Base-by-base conservation (phyloP, 768 basidiomycete genomes). In the Pisolithus albus region DNA sequence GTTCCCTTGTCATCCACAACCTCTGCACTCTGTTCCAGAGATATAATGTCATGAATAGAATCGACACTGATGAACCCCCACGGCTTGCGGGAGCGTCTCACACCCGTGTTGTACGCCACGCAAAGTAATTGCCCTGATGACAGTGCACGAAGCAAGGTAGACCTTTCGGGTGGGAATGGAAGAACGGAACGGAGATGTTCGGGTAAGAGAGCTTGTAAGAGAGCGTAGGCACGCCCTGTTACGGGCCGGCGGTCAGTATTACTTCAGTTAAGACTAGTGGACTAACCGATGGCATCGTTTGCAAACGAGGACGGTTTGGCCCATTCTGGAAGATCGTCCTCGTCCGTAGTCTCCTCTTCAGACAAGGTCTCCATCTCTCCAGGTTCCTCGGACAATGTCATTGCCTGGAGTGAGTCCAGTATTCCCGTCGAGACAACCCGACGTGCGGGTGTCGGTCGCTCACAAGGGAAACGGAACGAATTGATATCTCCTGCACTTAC, bases 21-120 rank as follows among this genome's bases (percentile, higher is more conserved):
- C 11, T 68, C 64, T 7, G 71, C 72, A 0, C 75, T 74, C 49
- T 68, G 70, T 62, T 89, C 87, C 15, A 90, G 77, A 3, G 77
- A 72, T 18, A 82, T 65, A 43, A 94, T 82, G 60, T 91, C 88
- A 59, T 94, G 92, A 16, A 95, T 81, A 2, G 82, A 79, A 51
- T 86, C 82, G 41, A 75, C 69, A 54, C 78, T 86, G 51, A 94
- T 85, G 66, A 84, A 94, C 0, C 92, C 92, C 90, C 91, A 95
- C 0, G 89, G 88, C 56, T 86, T 81, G 44, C 80, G 81, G 7
- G 89, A 92, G 52, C 81, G 79, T 23, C 92, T 80, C 0, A 94
- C 86, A 26, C 81, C 85, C 10, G 78, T 67, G 65, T 94, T 95
- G 70, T 92, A 92, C 0, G 88, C 84, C 2, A 75, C 64, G 59